Evolutionary conservation across 352 stramenopile genomes (phyloP).

Genomic region (Hyphochytrium catenoides): DNA sequence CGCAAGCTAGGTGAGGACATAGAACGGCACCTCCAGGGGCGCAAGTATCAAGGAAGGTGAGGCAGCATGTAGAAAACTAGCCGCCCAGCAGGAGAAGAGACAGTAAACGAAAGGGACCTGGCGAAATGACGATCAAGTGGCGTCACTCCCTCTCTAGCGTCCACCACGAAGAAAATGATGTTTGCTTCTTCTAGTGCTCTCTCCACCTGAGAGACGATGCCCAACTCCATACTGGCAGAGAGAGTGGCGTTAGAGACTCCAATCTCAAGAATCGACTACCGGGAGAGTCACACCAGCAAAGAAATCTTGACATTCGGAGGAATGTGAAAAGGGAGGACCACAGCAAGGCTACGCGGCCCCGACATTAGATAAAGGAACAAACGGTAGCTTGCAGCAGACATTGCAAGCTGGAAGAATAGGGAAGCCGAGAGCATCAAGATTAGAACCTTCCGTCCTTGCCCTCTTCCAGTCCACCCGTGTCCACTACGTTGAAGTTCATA

Average conservation of each 20-base stretch:
- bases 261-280: background rate
- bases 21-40: too few species aligned
- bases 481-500: slow-evolving; percentile 48
- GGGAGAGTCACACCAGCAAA: background rate
- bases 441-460: slow-evolving; percentile 23
- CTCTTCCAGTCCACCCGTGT: slow-evolving; percentile 48
- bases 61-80: too few species aligned
- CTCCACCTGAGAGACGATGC: slow-evolving; percentile 46
- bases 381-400: too few species aligned
- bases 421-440: too few species aligned
- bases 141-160: slow-evolving; percentile 43
- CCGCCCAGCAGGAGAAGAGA: background rate
- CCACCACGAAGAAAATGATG: slow-evolving; percentile 46
- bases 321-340: slow-evolving; percentile 2
- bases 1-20: too few species aligned
- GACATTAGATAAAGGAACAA: too few species aligned
- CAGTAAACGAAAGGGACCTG: slow-evolving; percentile 5
- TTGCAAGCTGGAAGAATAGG: too few species aligned
- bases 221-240: slow-evolving; percentile 36
- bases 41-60: too few species aligned
- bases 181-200: slow-evolving; percentile 43
- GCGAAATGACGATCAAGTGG: slow-evolving; percentile 49
- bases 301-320: background rate
- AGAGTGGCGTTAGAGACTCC: slow-evolving; percentile 8
- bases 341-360: too few species aligned